Conservation (phyloP, 192 early-diverging fungal species). For the Martensiomyces pterosporus region DNA sequence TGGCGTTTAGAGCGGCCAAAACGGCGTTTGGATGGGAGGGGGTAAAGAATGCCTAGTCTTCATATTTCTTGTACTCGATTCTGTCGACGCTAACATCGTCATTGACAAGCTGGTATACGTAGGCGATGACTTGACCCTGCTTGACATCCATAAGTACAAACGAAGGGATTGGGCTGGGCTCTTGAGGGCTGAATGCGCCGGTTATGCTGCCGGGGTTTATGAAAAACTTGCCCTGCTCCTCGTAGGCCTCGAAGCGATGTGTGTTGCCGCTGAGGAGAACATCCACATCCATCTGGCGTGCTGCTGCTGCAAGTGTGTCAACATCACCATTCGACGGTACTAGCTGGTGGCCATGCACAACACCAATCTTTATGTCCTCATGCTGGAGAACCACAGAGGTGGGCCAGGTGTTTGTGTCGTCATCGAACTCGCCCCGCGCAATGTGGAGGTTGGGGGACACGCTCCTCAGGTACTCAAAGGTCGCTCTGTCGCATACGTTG, state of each 20-base stretch:
- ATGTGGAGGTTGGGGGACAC: slow-evolving; percentile 71
- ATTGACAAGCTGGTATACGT: slow-evolving; percentile 90
- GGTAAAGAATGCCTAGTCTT: slow-evolving; percentile 6
- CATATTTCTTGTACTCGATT: slow-evolving; percentile 74
- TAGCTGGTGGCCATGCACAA: slow-evolving; percentile 85
- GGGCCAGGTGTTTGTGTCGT: slow-evolving; percentile 51
- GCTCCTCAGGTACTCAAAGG: slow-evolving; percentile 81
- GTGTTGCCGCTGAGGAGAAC: slow-evolving; percentile 85
- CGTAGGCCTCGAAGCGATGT: slow-evolving; percentile 88
- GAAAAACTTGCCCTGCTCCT: slow-evolving; percentile 87
- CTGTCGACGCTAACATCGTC: slow-evolving; percentile 93
- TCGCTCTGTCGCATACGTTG: slow-evolving; percentile 78
- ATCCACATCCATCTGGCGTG: slow-evolving; percentile 89
- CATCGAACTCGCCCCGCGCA: slow-evolving; percentile 84
- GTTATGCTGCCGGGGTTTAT: slow-evolving; percentile 96
- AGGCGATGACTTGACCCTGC: slow-evolving; percentile 66
- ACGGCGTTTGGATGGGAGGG: no score
- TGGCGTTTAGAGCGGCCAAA: no score
- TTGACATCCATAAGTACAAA: slow-evolving; percentile 97
- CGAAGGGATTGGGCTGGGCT: slow-evolving; percentile 61
- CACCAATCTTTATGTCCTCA: slow-evolving; percentile 62
- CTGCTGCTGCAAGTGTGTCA: slow-evolving; percentile 68
- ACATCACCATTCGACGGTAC: slow-evolving; percentile 59
- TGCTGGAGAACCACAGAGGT: slow-evolving; percentile 63
- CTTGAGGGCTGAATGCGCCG: slow-evolving; percentile 65